phyloP scores from a whole-genome alignment of 2,329 filamentous ascomycete species.

The Biscogniauxia mediterranea region DNA sequence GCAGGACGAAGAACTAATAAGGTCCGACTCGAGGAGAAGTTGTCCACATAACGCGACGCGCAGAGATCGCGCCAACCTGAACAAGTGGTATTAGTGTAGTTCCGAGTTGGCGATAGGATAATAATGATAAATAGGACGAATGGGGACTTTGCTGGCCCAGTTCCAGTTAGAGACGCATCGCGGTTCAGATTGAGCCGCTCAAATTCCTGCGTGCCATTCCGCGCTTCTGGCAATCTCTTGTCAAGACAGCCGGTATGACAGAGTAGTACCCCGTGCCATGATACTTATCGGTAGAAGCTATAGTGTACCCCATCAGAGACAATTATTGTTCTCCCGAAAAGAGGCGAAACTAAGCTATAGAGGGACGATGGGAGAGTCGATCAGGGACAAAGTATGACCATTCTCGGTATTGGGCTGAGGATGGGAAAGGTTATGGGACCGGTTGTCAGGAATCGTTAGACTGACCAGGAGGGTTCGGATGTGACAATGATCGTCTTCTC shows the following conservation, averaged over 20 bases:
- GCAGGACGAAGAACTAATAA: too few relatives aligned
- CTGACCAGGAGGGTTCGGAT: neutral
- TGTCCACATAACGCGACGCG: neutral
- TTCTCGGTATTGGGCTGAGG: neutral
- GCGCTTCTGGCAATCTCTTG: constrained; percentile 11
- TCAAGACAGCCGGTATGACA: constrained; percentile 16
- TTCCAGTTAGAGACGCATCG: neutral
- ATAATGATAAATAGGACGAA: neutral
- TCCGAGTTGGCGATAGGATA: neutral
- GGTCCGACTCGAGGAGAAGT: too few relatives aligned
- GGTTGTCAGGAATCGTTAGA: neutral
- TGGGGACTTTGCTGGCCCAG: neutral
- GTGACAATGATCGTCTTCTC: neutral
- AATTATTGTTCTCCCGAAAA: neutral
- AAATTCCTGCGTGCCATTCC: constrained; percentile 5
- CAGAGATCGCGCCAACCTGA: neutral
- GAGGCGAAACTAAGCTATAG: neutral
- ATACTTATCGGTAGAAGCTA: neutral
- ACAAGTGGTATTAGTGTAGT: neutral
- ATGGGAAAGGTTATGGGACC: neutral
- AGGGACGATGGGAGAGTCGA: neutral
- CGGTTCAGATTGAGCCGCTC: neutral
- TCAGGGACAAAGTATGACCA: neutral
- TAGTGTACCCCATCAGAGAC: neutral
- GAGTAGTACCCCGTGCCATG: constrained; percentile 3